phyloP scores from a whole-genome alignment of 129 eudicot genomes.

The carrot (Daucus carota) region DNA sequence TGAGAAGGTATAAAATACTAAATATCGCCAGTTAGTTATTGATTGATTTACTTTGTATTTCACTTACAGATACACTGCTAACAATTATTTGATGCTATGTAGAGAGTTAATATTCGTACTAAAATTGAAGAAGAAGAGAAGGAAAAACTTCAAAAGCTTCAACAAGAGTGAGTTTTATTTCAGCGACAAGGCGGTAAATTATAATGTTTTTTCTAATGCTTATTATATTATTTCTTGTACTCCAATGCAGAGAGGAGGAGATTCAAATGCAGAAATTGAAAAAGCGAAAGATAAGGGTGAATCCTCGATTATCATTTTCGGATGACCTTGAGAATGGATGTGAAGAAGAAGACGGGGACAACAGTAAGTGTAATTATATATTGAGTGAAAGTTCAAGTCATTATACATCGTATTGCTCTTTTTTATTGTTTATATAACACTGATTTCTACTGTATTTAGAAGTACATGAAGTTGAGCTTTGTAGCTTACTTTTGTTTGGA shows the following conservation, averaged over 20 bases:
- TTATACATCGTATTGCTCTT: background rate
- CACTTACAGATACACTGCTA: background rate
- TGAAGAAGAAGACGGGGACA: constrained; percentile 64
- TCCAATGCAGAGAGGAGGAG: constrained; percentile 64
- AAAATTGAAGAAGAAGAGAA: constrained; percentile 97
- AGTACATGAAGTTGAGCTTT: background rate
- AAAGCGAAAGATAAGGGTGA: constrained; percentile 67
- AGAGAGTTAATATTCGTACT: constrained; percentile 86
- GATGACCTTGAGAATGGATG: constrained; percentile 68
- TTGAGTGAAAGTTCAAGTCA: background rate
- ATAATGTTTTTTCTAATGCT: background rate
- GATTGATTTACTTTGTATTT: background rate
- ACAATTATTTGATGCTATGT: constrained; percentile 12
- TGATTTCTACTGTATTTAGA: background rate
- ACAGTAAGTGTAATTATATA: constrained; percentile 41
- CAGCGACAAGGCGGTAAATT: background rate
- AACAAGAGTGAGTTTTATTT: constrained; percentile 74
- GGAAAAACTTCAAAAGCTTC: constrained; percentile 92
- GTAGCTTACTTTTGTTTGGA: background rate
- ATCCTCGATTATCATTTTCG: constrained; percentile 71
- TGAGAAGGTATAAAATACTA: constrained; percentile 54
- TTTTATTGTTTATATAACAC: background rate
- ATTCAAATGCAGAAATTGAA: constrained; percentile 80
- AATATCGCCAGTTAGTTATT: background rate
- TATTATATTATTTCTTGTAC: background rate